These are phyloP conservation scores for Cyclostephanos invisitatus DNA, from an alignment of 108 stramenopile species.

Conservation along the genomic window DNA sequence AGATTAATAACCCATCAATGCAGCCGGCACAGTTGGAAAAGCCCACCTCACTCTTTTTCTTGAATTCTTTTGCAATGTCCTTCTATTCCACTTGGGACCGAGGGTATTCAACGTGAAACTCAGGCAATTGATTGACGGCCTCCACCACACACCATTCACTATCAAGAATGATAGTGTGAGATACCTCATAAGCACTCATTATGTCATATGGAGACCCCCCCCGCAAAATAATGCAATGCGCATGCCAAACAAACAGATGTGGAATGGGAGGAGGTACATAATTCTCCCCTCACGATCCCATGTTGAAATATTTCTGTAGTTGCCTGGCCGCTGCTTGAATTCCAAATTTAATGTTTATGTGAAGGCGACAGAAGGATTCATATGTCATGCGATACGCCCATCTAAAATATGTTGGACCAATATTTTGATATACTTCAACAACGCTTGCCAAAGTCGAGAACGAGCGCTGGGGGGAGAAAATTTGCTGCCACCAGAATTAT, in stretches of 20 bases:
- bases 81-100: slow-evolving; percentile 5
- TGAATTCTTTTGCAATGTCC: slow-evolving; percentile 32
- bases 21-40: slow-evolving; percentile 37
- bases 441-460: too few relatives aligned
- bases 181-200: too few relatives aligned
- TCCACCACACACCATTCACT: slow-evolving; percentile 26
- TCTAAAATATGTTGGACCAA: not conserved
- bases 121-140: slow-evolving; percentile 5
- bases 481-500: too few relatives aligned
- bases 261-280: not conserved
- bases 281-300: not conserved
- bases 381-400: not conserved
- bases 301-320: not conserved
- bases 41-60: slow-evolving; percentile 9
- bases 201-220: slow-evolving; percentile 32
- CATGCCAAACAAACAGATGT: slow-evolving; percentile 13
- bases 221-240: slow-evolving; percentile 33
- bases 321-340: too few relatives aligned
- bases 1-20: slow-evolving; percentile 48
- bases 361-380: not conserved
- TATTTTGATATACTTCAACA: too few relatives aligned
- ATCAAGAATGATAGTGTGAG: slow-evolving; percentile 8
- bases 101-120: slow-evolving; percentile 28
- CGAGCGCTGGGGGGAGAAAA: too few relatives aligned
- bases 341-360: not conserved